Evolutionary conservation across 1,139 yeast genomes (phyloP).

Genomic region (Suhomyces kunorum): DNA sequence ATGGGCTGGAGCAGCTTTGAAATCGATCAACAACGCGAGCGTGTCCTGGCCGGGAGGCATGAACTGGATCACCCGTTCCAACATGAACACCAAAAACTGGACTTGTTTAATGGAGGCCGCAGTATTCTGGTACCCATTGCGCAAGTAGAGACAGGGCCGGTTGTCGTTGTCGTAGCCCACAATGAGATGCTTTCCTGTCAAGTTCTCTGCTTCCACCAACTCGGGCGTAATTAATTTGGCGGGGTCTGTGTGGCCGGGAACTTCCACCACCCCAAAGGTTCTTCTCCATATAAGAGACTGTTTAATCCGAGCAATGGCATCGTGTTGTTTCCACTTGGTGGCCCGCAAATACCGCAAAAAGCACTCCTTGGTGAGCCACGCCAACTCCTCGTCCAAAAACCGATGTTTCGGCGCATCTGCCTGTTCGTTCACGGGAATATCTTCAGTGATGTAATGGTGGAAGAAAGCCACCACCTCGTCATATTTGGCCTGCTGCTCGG

Average conservation of each 20-base stretch:
- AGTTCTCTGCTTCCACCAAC: conserved; percentile 67
- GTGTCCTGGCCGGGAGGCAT: conserved; percentile 98
- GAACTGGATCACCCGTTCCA: conserved; percentile 85
- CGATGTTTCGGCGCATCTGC: conserved; percentile 31
- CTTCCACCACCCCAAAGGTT: conserved; percentile 77
- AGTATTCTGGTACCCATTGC: conserved; percentile 94
- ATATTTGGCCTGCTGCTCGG: conserved; percentile 61
- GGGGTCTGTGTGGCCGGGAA: conserved; percentile 42
- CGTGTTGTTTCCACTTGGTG: conserved; percentile 78
- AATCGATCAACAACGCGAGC: conserved; percentile 84
- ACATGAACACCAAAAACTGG: conserved; percentile 87
- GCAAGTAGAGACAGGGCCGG: conserved; percentile 85
- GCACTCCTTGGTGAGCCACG: conserved; percentile 92
- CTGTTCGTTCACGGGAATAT: conserved; percentile 27
- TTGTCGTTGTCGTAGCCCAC: conserved; percentile 86
- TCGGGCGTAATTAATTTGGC: conserved; percentile 59
- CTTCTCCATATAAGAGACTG: conserved; percentile 88
- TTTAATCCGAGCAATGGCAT: conserved; percentile 72
- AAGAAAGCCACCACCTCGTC: conserved; percentile 60
- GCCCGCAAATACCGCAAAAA: conserved; percentile 85
- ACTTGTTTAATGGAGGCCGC: conserved; percentile 84
- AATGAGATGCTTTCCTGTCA: conserved; percentile 85
- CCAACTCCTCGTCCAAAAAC: conserved; percentile 63
- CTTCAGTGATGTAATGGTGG: conserved; percentile 34
- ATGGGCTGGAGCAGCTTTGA: conserved; percentile 59